These are phyloP conservation scores for Gastrolobium bilobum DNA, from an alignment of 306 rosid genomes.

Conservation along the genomic window DNA sequence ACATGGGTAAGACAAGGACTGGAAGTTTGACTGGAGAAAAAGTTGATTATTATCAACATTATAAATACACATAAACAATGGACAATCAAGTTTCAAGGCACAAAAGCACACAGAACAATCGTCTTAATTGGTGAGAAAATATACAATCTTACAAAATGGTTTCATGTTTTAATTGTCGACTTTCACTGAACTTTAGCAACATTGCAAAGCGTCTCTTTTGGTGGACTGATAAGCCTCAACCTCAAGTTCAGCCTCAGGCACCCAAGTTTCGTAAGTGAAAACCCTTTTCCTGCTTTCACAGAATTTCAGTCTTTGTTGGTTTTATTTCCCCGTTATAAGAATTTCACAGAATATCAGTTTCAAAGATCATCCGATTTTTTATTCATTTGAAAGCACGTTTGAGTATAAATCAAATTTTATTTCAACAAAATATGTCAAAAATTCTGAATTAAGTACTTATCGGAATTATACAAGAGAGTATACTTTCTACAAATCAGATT, in stretches of 20 bases:
- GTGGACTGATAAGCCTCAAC: background rate
- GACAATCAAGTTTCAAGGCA: background rate
- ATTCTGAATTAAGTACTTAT: too few species aligned
- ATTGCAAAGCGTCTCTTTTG: background rate
- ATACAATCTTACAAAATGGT: background rate
- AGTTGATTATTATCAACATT: background rate
- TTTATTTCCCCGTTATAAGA: too few species aligned
- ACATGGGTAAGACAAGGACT: slow-evolving; percentile 13
- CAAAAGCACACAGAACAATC: background rate
- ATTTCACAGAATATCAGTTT: too few species aligned
- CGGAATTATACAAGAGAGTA: too few species aligned
- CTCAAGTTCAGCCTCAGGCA: background rate
- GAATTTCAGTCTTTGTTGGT: too few species aligned
- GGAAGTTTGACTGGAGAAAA: background rate
- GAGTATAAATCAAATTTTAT: too few species aligned
- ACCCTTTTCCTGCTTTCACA: background rate
- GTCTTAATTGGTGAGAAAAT: too few species aligned
- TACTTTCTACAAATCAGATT: too few species aligned
- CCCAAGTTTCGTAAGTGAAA: background rate
- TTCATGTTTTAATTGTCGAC: background rate
- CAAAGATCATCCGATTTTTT: too few species aligned
- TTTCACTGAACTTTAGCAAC: background rate
- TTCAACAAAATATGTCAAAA: too few species aligned
- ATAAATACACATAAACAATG: slow-evolving; percentile 9
- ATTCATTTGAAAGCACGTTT: too few species aligned